Evolutionary conservation across 139 green algal species (phyloP).

Genomic region (Volvox reticuliferus): DNA sequence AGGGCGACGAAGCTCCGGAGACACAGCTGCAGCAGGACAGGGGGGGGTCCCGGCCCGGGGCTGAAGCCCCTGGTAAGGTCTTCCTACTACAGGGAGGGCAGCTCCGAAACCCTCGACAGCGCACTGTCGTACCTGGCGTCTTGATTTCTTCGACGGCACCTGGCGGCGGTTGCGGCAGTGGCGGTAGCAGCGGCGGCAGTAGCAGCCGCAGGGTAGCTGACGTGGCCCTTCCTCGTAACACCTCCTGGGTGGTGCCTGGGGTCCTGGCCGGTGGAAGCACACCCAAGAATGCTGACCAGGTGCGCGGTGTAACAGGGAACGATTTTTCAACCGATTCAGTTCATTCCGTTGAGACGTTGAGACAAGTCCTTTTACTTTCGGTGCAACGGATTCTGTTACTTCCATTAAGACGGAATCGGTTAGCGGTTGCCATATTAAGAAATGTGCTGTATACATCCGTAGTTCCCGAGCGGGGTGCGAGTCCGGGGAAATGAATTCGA

Average conservation of each 20-base stretch:
- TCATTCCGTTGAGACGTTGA: too few relatives aligned
- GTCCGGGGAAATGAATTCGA: too few relatives aligned
- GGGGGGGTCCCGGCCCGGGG: too few relatives aligned
- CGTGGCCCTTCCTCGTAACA: slow-evolving; percentile 56
- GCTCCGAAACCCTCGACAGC: slow-evolving; percentile 6
- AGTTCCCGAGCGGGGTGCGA: too few relatives aligned
- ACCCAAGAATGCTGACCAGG: slow-evolving; percentile 41
- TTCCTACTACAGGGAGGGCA: background rate
- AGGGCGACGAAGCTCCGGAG: too few relatives aligned
- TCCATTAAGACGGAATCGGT: too few relatives aligned
- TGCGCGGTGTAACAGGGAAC: background rate
- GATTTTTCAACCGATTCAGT: too few relatives aligned
- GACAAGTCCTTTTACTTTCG: too few relatives aligned
- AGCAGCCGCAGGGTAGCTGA: background rate
- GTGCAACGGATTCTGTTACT: too few relatives aligned
- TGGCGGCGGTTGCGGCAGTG: background rate
- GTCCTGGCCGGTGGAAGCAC: slow-evolving; percentile 52
- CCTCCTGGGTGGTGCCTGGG: slow-evolving; percentile 50
- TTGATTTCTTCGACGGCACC: background rate
- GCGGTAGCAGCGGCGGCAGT: background rate
- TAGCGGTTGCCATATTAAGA: too few relatives aligned
- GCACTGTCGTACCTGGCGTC: slow-evolving; percentile 21
- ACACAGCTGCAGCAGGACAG: background rate
- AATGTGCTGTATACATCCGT: too few relatives aligned
- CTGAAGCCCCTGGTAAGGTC: too few relatives aligned